These are phyloP conservation scores for Apophysomyces elegans DNA, from an alignment of 371 early-diverging fungal genomes.

Conservation along the genomic window DNA sequence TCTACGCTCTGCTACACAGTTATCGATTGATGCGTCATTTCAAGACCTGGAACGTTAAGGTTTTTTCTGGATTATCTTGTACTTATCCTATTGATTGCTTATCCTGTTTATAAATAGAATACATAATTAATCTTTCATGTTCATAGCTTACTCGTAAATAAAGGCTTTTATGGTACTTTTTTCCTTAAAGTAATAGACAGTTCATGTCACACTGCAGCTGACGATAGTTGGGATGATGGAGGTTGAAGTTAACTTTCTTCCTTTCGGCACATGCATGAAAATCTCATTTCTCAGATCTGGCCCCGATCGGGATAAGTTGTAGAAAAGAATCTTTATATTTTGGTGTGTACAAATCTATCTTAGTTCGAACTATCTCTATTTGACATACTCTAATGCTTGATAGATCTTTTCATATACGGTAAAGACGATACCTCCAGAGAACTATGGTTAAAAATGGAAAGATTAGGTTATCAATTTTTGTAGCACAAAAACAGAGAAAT, in stretches of 20 bases:
- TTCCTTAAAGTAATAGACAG: too few relatives aligned
- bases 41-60: slow-evolving; percentile 30
- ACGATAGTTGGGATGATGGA: too few relatives aligned
- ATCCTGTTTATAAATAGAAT: not conserved
- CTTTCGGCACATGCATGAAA: too few relatives aligned
- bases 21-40: slow-evolving; percentile 46
- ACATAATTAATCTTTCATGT: not conserved
- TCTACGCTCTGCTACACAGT: slow-evolving; percentile 48
- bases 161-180: too few relatives aligned
- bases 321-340: too few relatives aligned
- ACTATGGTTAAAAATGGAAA: slow-evolving; percentile 44
- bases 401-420: slow-evolving; percentile 87
- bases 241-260: too few relatives aligned
- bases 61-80: not conserved
- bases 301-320: too few relatives aligned
- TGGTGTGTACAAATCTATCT: not conserved
- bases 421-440: slow-evolving; percentile 94
- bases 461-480: not conserved
- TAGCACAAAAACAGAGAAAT: not conserved
- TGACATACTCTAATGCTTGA: slow-evolving; percentile 28
- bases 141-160: too few relatives aligned
- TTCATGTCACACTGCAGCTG: too few relatives aligned
- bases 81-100: not conserved
- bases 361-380: not conserved
- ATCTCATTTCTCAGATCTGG: too few relatives aligned